These are phyloP conservation scores for Diddensiella transvaalensis DNA, from an alignment of 805 yeast genomes.

Conservation along the genomic window DNA sequence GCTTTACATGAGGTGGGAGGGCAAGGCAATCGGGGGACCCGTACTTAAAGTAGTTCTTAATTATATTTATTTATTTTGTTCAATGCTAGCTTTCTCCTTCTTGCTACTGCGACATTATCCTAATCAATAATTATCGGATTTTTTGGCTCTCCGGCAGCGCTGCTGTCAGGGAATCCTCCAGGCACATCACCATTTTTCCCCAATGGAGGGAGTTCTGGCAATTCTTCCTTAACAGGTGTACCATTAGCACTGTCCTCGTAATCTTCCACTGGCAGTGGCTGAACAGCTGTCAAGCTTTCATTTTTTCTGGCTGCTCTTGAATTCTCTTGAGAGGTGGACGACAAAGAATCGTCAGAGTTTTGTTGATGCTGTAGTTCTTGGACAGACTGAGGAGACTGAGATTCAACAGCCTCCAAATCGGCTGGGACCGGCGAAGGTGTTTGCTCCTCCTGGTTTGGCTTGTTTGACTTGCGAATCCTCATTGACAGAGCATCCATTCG, in stretches of 20 bases:
- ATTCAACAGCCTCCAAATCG: neutral
- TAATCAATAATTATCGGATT: conserved; percentile 13
- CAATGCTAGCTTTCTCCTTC: no score
- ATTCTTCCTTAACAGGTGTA: neutral
- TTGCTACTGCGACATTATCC: no score
- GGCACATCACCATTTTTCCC: neutral
- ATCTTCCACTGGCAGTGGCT: conserved; percentile 5
- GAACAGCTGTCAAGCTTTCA: conserved; percentile 6
- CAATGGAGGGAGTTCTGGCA: neutral
- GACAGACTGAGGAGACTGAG: neutral
- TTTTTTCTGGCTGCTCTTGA: conserved; percentile 6
- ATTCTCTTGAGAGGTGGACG: neutral
- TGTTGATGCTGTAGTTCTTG: no score
- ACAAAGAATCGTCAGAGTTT: no score
- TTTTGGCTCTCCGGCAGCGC: neutral
- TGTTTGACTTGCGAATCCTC: conserved; percentile 16
- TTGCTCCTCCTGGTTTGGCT: neutral
- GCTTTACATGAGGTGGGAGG: no score
- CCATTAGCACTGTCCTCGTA: conserved; percentile 1
- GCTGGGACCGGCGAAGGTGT: neutral
- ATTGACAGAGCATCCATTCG: conserved; percentile 24
- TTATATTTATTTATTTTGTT: conserved; percentile 2
- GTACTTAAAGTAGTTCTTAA: neutral
- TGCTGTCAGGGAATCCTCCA: conserved; percentile 1
- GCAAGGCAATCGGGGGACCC: no score